These are phyloP conservation scores for Xylariaceae sp. DNA, from an alignment of 2,329 filamentous ascomycete species.

Conservation along the genomic window DNA sequence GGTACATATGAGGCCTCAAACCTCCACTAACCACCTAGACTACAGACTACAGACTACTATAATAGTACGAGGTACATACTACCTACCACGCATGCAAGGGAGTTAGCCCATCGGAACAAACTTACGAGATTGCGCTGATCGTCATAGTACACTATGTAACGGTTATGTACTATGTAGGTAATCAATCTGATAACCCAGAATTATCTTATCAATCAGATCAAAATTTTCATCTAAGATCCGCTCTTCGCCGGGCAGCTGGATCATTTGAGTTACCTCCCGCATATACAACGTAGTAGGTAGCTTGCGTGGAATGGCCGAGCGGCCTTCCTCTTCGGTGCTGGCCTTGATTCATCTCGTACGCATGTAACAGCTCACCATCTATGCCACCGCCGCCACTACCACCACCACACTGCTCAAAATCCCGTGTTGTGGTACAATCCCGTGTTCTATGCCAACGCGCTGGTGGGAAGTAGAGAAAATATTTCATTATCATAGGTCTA, in stretches of 20 bases:
- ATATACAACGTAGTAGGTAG: too few species aligned
- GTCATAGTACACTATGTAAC: not conserved
- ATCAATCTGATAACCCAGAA: constrained; percentile 10
- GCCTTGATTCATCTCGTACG: not conserved
- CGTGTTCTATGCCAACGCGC: not conserved
- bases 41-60: too few species aligned
- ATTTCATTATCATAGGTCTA: not conserved
- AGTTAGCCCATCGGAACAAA: not conserved
- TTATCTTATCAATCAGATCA: constrained; percentile 31
- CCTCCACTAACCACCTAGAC: not conserved
- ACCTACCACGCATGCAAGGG: not conserved
- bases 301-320: too few species aligned
- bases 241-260: too few species aligned
- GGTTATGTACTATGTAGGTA: too few species aligned
- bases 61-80: too few species aligned
- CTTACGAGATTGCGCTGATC: not conserved
- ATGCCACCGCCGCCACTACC: too few species aligned
- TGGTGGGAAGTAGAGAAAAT: not conserved
- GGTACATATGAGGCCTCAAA: not conserved
- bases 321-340: too few species aligned
- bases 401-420: too few species aligned
- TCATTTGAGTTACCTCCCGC: too few species aligned
- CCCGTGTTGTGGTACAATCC: too few species aligned
- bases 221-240: constrained; percentile 12
- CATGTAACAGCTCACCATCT: too few species aligned